Evolutionary conservation across 2,329 filamentous ascomycete genomes (phyloP).

Genomic region (Diaporthe sp.): DNA sequence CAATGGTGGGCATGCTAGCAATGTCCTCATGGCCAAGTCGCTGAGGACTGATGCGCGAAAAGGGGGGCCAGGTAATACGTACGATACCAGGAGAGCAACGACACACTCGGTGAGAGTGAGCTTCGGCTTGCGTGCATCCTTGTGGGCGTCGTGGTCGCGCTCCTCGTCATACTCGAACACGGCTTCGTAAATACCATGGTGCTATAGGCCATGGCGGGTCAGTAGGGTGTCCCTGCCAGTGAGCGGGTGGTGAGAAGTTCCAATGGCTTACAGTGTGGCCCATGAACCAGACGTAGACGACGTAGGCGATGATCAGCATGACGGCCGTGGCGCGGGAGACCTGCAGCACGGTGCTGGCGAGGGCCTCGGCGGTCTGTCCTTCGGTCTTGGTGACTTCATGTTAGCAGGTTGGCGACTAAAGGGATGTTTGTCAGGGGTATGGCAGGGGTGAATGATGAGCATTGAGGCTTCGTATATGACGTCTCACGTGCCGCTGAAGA

Average conservation of each 20-base stretch:
- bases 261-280: conserved; percentile 57
- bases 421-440: not conserved
- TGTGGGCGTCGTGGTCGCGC: conserved; percentile 57
- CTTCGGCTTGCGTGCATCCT: conserved; percentile 67
- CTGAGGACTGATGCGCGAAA: not conserved
- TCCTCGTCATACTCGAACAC: conserved; percentile 68
- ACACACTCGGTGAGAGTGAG: conserved; percentile 73
- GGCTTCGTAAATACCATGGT: conserved; percentile 72
- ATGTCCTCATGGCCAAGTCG: not conserved
- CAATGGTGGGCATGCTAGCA: not conserved
- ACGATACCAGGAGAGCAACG: conserved; percentile 65
- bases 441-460: not conserved
- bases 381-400: not conserved
- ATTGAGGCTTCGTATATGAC: not conserved
- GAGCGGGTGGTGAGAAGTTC: too few relatives aligned
- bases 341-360: conserved; percentile 61
- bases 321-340: conserved; percentile 72
- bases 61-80: not conserved
- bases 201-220: conserved; percentile 43
- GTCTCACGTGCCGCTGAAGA: not conserved
- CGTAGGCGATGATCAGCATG: conserved; percentile 70
- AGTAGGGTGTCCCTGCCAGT: not conserved
- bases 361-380: conserved; percentile 37
- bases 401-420: not conserved
- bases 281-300: conserved; percentile 70